A percentile compares a stretch with the other conserved stretches of the same genome.
Conservation (phyloP, 768 basidiomycete species). For the Saitozyma sp. region DNA sequence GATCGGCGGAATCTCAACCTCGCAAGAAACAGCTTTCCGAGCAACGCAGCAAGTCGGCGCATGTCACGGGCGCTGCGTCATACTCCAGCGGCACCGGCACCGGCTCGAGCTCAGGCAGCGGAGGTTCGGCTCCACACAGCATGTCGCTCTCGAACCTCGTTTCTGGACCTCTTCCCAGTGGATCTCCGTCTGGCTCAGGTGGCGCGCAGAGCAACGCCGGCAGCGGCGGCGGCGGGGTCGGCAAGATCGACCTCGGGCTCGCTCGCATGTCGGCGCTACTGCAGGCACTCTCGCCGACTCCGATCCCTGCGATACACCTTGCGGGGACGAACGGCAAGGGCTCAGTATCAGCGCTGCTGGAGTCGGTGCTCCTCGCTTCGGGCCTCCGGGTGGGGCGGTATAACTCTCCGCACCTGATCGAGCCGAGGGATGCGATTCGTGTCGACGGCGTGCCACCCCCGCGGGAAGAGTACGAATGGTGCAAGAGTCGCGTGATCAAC, state of each 20-base stretch:
- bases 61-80: too few relatives aligned
- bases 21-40: too few relatives aligned
- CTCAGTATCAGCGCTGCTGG: conserved; percentile 78
- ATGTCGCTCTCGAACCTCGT: neutral
- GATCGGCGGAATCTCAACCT: too few relatives aligned
- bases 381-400: conserved; percentile 72
- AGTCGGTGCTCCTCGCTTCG: conserved; percentile 68
- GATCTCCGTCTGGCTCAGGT: neutral
- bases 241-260: conserved; percentile 50
- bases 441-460: conserved; percentile 61
- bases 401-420: conserved; percentile 88
- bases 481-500: conserved; percentile 58
- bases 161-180: neutral
- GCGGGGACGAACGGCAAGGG: conserved; percentile 98
- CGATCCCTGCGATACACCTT: conserved; percentile 81
- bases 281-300: conserved; percentile 62
- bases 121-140: too few relatives aligned
- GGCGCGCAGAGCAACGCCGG: neutral
- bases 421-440: conserved; percentile 71
- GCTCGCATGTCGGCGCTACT: conserved; percentile 57
- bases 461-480: conserved; percentile 57
- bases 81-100: too few relatives aligned
- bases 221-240: conserved; percentile 3
- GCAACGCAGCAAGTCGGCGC: too few relatives aligned
- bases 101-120: too few relatives aligned